Evolutionary conservation across 148 eudicot genomes (phyloP).

Genomic region (Oxyria digyna): DNA sequence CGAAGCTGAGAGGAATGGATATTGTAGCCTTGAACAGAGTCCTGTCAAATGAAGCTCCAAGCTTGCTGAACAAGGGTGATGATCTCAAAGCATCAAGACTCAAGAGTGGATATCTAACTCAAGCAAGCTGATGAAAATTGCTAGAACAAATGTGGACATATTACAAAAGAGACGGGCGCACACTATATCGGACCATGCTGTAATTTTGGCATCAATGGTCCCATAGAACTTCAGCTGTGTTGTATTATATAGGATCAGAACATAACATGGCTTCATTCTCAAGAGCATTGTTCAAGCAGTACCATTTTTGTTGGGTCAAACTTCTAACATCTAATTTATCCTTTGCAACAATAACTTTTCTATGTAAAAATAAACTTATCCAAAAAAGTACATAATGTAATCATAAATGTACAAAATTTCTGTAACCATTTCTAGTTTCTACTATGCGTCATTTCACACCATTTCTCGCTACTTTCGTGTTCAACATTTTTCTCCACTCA

Average conservation of each 20-base stretch:
- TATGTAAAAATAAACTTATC: too few species aligned
- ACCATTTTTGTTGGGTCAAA: too few species aligned
- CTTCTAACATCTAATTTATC: too few species aligned
- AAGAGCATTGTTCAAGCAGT: too few species aligned
- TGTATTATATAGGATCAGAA: not conserved
- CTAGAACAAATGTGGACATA: not conserved
- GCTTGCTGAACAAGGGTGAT: not conserved
- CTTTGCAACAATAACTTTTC: too few species aligned
- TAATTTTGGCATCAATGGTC: conserved; percentile 1
- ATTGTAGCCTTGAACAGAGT: not conserved
- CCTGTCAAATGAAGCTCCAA: not conserved
- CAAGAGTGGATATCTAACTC: not conserved
- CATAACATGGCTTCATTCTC: too few species aligned
- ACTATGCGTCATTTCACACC: too few species aligned
- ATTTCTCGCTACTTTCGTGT: too few species aligned
- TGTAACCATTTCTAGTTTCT: too few species aligned
- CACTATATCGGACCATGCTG: not conserved
- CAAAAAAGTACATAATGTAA: too few species aligned
- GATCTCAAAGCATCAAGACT: not conserved
- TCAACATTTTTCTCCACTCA: too few species aligned
- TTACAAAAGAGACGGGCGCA: not conserved
- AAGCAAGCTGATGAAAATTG: not conserved
- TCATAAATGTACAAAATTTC: too few species aligned
- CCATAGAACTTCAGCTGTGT: not conserved
- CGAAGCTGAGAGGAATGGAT: not conserved